Base-by-base conservation (phyloP, 805 yeast species). In the Suhomyces pyralidae region DNA sequence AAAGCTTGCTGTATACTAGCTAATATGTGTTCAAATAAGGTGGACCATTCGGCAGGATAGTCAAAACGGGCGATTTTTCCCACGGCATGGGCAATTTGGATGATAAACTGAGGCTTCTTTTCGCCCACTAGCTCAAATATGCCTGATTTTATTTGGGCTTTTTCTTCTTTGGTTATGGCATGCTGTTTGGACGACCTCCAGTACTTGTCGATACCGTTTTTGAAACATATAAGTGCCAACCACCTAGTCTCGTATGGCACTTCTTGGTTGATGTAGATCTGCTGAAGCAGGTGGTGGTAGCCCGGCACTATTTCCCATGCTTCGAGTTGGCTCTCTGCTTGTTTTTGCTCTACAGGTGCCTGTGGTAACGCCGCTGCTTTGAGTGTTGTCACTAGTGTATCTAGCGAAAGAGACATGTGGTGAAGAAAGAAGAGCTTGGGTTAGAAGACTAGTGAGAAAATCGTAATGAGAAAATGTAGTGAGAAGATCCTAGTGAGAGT, bases 41-140 rank as follows among this genome's bases (percentile, higher is more conserved):
- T 68, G 0, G 96, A 91, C 97, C 97, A 94, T 45, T 86, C 91
- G 1, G 72, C 67, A 0, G 98, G 97, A 64, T 89, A 94, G 61
- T 94, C 99, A 52, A 83, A 75, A 48, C 97, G 72, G 24, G 88
- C 86, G 25, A 94, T 87, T 54, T 85, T 77, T 0, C 96, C 85
- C 6, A 88, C 75, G 0, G 96, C 85, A 57, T 88, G 87, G 0
- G 97, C 96, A 65, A 89, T 88, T 69, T 94, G 98, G 28, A 87
- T 79, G 28, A 86, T 72, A 54, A 93, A 74, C 63, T 85, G 94
- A 54, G 80, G 82, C 61, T 90, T 89, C 49, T 85, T 82, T 62
- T 89, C 96, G 55, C 79, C 80, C 12, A 89, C 64, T 45, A 83
- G 64, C 26, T 78, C 73, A 58, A 90, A 87, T 8, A 89, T 64